These are phyloP conservation scores for Carex parvula DNA, from an alignment of 176 grass and related monocot genomes.

Conservation along the genomic window DNA sequence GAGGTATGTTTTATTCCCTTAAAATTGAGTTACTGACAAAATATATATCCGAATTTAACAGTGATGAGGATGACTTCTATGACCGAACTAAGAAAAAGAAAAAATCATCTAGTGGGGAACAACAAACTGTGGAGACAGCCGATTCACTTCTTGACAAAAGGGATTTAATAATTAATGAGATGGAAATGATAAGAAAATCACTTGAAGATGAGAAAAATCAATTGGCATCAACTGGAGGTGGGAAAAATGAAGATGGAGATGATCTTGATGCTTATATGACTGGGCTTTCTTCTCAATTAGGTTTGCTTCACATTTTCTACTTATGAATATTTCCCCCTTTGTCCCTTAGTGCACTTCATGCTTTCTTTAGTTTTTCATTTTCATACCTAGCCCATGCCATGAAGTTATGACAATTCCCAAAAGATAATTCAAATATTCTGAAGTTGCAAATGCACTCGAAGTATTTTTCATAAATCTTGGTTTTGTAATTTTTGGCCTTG, in stretches of 20 bases:
- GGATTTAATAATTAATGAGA: slow-evolving; percentile 54
- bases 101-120: slow-evolving; percentile 46
- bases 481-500: neutral
- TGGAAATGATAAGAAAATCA: slow-evolving; percentile 68
- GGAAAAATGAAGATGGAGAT: slow-evolving; percentile 51
- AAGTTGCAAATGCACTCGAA: neutral
- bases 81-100: slow-evolving; percentile 87
- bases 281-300: slow-evolving; percentile 92
- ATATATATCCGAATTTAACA: slow-evolving; percentile 32
- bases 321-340: neutral
- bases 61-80: slow-evolving; percentile 96
- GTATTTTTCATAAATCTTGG: neutral
- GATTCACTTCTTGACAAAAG: slow-evolving; percentile 96
- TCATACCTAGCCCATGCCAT: neutral
- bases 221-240: slow-evolving; percentile 24
- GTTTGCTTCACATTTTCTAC: slow-evolving; percentile 31
- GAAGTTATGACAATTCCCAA: neutral
- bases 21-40: neutral
- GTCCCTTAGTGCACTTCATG: neutral
- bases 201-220: slow-evolving; percentile 73
- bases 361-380: neutral
- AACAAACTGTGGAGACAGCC: slow-evolving; percentile 83
- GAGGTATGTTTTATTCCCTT: neutral
- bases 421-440: neutral
- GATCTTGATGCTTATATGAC: slow-evolving; percentile 98